Base-by-base conservation (phyloP, 169 alveolate genomes). In the Eimeria brunetti region DNA sequence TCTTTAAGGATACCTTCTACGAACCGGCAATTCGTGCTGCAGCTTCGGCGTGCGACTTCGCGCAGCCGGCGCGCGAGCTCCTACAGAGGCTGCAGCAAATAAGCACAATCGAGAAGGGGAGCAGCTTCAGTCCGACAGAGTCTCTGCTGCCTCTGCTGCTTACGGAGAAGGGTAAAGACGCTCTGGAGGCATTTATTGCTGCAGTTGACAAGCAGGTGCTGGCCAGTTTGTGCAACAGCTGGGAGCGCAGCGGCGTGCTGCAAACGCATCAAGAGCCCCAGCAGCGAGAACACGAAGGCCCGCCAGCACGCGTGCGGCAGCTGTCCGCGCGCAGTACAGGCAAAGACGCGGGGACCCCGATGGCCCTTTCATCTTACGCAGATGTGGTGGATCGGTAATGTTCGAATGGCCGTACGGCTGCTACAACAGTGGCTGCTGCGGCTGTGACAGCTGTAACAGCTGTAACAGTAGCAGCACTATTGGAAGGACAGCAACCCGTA, bases 361-460 rank as follows among this genome's bases (percentile, higher is more conserved):
- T 49, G 76, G 88, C 95, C 67, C 88, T 81, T 83, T 56, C 73
- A 41, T 92, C 95, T 38, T 92, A 92, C 53, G 95, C 95, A 44
- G 95, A 92, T 60, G 80, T 30, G 8, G 84, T 38, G 46, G 91
- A 85, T 62, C 49, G 78, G 91, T 60, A 85, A 85, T 11, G 20
- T 30, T n/a, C 44, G 67, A 81, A 2, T 33, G n/a, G 36, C 67
- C 9, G 11, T 24, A 22, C 60, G 38, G 46, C 20, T 53, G 60
- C 60, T 53, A 14, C 60, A 38, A 22, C 36, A 8, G 36, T 36
- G 16, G 76, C 58, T 73, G 33, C 49, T 38, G 51, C 49, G 3
- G 3, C 81, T 1, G 81, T 7, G n/a, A 33, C 20, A 41, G 41
- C 33, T 27, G 38, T 27, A 24, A 18, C 85, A 75, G 38, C 85